These are phyloP conservation scores for Stromatinia cepivora DNA, from an alignment of 2,329 filamentous ascomycete genomes.

Conservation along the genomic window DNA sequence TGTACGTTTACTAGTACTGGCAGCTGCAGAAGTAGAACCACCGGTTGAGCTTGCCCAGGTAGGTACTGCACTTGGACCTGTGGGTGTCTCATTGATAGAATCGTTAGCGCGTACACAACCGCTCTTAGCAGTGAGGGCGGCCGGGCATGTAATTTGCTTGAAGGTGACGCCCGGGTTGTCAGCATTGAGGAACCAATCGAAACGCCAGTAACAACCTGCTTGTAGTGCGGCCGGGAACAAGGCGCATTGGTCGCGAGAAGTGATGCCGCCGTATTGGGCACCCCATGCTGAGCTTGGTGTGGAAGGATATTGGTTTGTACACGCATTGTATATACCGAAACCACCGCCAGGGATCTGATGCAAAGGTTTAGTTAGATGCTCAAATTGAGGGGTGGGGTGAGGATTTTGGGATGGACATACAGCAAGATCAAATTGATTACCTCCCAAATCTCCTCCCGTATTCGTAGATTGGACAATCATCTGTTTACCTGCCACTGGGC, in stretches of 20 bases:
- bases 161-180: conserved; percentile 50
- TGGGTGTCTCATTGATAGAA: conserved; percentile 17
- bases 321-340: conserved; percentile 56
- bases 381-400: neutral
- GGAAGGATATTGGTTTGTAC: conserved; percentile 49
- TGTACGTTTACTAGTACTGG: neutral
- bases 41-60: conserved; percentile 12
- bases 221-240: conserved; percentile 46
- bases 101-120: conserved; percentile 41
- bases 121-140: conserved; percentile 46
- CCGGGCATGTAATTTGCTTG: conserved; percentile 49
- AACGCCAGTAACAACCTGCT: conserved; percentile 52
- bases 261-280: conserved; percentile 50
- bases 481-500: conserved; percentile 56
- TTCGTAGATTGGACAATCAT: conserved; percentile 66
- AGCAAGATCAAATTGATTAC: conserved; percentile 59
- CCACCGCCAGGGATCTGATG: conserved; percentile 55
- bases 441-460: conserved; percentile 57
- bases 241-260: conserved; percentile 46
- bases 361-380: neutral
- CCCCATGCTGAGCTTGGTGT: conserved; percentile 47
- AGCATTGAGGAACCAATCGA: conserved; percentile 52
- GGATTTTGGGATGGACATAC: conserved; percentile 26
- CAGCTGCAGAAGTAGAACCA: neutral
- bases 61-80: conserved; percentile 10